phyloP scores from a whole-genome alignment of 805 yeast genomes.

The Candida michaelii region DNA sequence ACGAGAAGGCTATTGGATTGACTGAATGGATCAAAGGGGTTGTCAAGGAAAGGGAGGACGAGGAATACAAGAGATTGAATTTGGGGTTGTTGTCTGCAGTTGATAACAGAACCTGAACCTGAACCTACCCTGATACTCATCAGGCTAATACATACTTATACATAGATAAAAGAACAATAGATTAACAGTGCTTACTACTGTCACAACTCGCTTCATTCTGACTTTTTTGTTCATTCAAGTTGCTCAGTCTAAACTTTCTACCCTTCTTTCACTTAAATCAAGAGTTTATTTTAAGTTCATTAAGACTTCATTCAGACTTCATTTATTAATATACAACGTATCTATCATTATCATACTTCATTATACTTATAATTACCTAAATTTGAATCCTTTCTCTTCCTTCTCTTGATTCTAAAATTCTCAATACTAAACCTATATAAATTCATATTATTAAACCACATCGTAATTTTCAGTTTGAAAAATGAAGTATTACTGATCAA shows the following conservation, averaged over 20 bases:
- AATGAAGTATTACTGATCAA: constrained; percentile 23
- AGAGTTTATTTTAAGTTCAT: too few species aligned
- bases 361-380: constrained; percentile 30
- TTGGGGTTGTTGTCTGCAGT: constrained; percentile 24
- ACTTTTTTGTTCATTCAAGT: too few species aligned
- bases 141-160: too few species aligned
- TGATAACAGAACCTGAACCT: too few species aligned
- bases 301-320: background rate
- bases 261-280: too few species aligned
- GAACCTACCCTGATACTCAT: too few species aligned
- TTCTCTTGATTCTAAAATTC: constrained; percentile 29
- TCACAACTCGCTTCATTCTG: too few species aligned
- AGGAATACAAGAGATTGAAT: constrained; percentile 39
- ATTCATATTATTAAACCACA: constrained; percentile 18
- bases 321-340: constrained; percentile 6
- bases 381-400: constrained; percentile 57
- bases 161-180: too few species aligned
- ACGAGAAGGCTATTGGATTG: constrained; percentile 56
- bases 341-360: constrained; percentile 8
- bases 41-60: constrained; percentile 53
- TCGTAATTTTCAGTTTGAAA: constrained; percentile 4
- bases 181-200: too few species aligned
- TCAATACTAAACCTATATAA: constrained; percentile 6
- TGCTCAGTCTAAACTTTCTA: too few species aligned
- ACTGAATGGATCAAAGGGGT: constrained; percentile 62